Percentiles rank a stretch among this genome's conserved stretches.
phyloP scores from a whole-genome alignment of 345 rosid genomes.

The Syzygium grande region DNA sequence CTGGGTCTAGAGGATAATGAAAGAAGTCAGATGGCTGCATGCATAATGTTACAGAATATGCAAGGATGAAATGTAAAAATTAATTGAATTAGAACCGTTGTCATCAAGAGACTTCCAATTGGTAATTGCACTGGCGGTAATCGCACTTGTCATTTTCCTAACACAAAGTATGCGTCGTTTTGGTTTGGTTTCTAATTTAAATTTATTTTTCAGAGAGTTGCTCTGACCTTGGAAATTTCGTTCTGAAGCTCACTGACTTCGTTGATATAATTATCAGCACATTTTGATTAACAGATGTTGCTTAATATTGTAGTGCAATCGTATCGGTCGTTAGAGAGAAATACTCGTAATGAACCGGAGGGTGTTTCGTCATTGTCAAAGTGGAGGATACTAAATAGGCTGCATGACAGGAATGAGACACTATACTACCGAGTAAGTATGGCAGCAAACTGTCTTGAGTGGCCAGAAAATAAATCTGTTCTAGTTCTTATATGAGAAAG shows the following conservation, averaged over 20 bases:
- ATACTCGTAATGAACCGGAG: constrained; percentile 56
- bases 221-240: background rate
- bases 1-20: background rate
- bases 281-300: background rate
- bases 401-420: constrained; percentile 98
- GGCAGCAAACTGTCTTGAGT: background rate
- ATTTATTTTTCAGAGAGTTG: background rate
- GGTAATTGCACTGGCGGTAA: background rate
- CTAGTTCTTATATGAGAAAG: background rate
- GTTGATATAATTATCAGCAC: background rate
- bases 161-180: background rate
- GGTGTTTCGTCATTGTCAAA: constrained; percentile 68
- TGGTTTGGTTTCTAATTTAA: background rate
- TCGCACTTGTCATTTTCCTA: background rate
- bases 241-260: background rate
- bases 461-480: background rate
- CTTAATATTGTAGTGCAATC: constrained; percentile 66
- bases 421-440: constrained; percentile 75
- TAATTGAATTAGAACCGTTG: background rate
- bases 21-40: background rate
- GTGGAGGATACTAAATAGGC: constrained; percentile 95
- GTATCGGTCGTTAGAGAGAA: constrained; percentile 78
- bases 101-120: background rate
- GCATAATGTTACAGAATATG: background rate
- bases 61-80: background rate